phyloP scores from a whole-genome alignment of 257 asterid genomes.

The Parsonsia alboflavescens region DNA sequence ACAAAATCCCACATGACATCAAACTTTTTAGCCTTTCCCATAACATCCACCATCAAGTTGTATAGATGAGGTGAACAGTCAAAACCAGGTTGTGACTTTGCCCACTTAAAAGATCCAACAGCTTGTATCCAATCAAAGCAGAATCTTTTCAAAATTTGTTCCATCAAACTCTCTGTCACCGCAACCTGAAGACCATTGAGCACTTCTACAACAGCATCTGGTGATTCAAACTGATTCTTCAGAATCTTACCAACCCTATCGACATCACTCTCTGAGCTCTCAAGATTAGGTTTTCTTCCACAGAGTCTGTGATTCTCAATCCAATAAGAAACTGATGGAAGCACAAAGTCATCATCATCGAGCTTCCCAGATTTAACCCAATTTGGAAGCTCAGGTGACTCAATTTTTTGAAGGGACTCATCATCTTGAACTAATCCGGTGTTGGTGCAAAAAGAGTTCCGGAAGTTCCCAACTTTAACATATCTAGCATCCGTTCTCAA shows the following conservation, averaged over 20 bases:
- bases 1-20: slow-evolving; percentile 67
- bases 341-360: slow-evolving; percentile 65
- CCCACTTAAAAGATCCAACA: slow-evolving; percentile 83
- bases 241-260: slow-evolving; percentile 58
- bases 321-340: slow-evolving; percentile 76
- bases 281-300: slow-evolving; percentile 33
- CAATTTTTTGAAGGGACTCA: slow-evolving; percentile 23
- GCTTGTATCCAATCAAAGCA: slow-evolving; percentile 73
- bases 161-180: slow-evolving; percentile 47
- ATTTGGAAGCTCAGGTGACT: slow-evolving; percentile 75
- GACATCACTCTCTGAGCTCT: slow-evolving; percentile 24
- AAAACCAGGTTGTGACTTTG: slow-evolving; percentile 34
- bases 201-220: slow-evolving; percentile 40
- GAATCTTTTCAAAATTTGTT: slow-evolving; percentile 64
- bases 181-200: slow-evolving; percentile 43
- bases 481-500: slow-evolving; percentile 16
- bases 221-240: slow-evolving; percentile 43
- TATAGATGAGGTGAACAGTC: slow-evolving; percentile 47
- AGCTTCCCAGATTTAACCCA: slow-evolving; percentile 49
- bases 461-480: slow-evolving; percentile 22
- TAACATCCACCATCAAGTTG: slow-evolving; percentile 56
- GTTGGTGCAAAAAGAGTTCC: slow-evolving; percentile 37
- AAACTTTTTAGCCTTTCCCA: slow-evolving; percentile 65
- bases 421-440: slow-evolving; percentile 28
- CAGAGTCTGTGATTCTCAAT: slow-evolving; percentile 38